Evolutionary conservation across 805 yeast genomes (phyloP).

Genomic region (Ogataea sp.): DNA sequence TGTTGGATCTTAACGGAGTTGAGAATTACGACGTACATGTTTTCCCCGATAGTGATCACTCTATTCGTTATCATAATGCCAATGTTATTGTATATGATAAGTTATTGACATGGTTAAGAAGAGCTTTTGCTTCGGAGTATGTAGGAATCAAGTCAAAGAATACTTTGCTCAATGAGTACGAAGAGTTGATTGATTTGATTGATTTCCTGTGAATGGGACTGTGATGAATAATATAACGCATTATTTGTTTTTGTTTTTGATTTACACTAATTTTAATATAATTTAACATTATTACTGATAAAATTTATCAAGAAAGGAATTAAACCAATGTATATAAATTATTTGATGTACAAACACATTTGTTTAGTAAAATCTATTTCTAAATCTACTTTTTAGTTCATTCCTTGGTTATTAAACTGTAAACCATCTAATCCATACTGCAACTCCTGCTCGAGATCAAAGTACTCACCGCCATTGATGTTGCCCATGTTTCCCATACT

Average conservation of each 20-base stretch:
- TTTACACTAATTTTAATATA: too few relatives aligned
- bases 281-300: too few relatives aligned
- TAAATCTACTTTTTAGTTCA: too few relatives aligned
- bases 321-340: too few relatives aligned
- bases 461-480: slow-evolving; percentile 20
- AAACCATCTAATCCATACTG: slow-evolving; percentile 61
- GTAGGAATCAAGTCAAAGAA: background rate
- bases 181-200: too few relatives aligned
- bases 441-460: slow-evolving; percentile 55
- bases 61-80: slow-evolving; percentile 75
- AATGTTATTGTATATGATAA: slow-evolving; percentile 64
- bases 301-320: too few relatives aligned
- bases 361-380: too few relatives aligned
- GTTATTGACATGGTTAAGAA: slow-evolving; percentile 57
- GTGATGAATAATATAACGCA: too few relatives aligned
- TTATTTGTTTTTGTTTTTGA: background rate
- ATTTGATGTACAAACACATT: too few relatives aligned
- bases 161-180: too few relatives aligned
- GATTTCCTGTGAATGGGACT: too few relatives aligned
- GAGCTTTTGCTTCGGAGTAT: slow-evolving; percentile 37
- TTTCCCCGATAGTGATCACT: slow-evolving; percentile 91
- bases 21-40: slow-evolving; percentile 79
- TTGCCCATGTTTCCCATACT: too few relatives aligned
- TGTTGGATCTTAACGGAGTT: slow-evolving; percentile 40
- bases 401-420: slow-evolving; percentile 7